Evolutionary conservation across 2,329 filamentous ascomycete genomes (phyloP), one percentile per base, ranked within the genome.

Genomic region (Aspergillus eucalypticola): DNA sequence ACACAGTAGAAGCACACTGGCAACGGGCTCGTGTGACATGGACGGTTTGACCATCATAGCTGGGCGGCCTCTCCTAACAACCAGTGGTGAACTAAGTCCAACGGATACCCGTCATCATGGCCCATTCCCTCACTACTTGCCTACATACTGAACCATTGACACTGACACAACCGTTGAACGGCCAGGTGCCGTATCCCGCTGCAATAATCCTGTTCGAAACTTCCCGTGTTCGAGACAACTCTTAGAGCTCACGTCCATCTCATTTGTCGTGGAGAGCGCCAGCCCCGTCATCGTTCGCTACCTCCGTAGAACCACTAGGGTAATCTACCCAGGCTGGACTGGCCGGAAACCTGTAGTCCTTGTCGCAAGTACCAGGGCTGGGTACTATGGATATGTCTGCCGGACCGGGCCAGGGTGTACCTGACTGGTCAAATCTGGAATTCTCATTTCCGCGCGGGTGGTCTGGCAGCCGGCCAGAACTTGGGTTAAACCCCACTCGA

Each of bases 171-270:
- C 46, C 46, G 46, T 50, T 29, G 23, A n/a, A n/a, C 44, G 13
- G 19, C 46, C 51, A 54, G 32, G 46, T 42, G 46, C 46, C 60
- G 38, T 39, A 49, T 44, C 38, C 56, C 56, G 54, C 51, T 21
- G 50, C 60, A 53, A 48, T 62, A 53, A 54, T 62, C 62, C 62
- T 57, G 63, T 53, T 58, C 57, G 59, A 65, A 60, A 64, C 61
- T 54, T 65, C 61, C 61, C 63, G 61, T 57, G 61, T 59, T 59
- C 39, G 58, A 59, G 49, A 44, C 35, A 32, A 15, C 42, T 42
- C 29, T 35, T 13, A 3, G 32, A 35, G 32, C 32, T 11, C 11
- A 35, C 32, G 32, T 35, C 11, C 32, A 35, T 13, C 11, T 35
- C 32, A 15, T 15, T 35, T 13, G 32, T 35, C 11, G 32, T 35